Conservation (phyloP, 768 basidiomycete genomes). For the Lactifluus pinguis region DNA sequence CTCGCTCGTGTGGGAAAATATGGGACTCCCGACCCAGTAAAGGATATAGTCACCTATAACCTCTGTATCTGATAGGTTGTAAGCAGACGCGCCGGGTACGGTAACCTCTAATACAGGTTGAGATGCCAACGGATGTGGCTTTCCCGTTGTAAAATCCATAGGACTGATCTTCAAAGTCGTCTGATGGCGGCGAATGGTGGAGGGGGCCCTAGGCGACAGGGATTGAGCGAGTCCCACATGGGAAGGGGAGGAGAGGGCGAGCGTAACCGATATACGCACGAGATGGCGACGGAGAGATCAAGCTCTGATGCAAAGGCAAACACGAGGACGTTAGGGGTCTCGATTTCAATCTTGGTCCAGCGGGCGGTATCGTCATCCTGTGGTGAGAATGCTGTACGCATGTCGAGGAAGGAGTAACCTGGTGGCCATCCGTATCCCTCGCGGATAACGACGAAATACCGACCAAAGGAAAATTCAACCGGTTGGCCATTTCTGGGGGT, state of each 20-base stretch:
- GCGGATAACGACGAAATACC: slow-evolving; percentile 5
- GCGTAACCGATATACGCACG: slow-evolving; percentile 1
- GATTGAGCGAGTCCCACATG: not conserved
- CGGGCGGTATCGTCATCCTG: not conserved
- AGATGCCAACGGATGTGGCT: slow-evolving; percentile 6
- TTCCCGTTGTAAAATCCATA: slow-evolving; percentile 7
- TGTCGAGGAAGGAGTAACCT: slow-evolving; percentile 7
- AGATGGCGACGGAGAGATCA: slow-evolving; percentile 6
- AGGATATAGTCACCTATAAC: slow-evolving; percentile 13
- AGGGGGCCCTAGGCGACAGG: slow-evolving; percentile 1
- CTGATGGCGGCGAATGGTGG: not conserved
- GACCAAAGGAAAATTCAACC: slow-evolving; percentile 7
- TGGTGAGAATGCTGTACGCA: not conserved
- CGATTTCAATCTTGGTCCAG: slow-evolving; percentile 7
- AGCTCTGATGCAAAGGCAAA: slow-evolving; percentile 13
- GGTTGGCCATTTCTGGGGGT: not conserved
- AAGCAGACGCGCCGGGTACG: slow-evolving; percentile 1
- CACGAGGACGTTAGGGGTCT: slow-evolving; percentile 2
- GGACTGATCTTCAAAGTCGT: not conserved
- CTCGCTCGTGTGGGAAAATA: not conserved
- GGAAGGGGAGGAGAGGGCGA: not conserved
- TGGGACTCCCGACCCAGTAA: slow-evolving; percentile 7
- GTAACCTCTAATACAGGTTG: not conserved
- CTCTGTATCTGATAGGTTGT: slow-evolving; percentile 10
- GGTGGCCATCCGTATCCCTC: slow-evolving; percentile 4